Evolutionary conservation across 1,139 yeast genomes (phyloP).

Genomic region (Debaryomyces coudertii): DNA sequence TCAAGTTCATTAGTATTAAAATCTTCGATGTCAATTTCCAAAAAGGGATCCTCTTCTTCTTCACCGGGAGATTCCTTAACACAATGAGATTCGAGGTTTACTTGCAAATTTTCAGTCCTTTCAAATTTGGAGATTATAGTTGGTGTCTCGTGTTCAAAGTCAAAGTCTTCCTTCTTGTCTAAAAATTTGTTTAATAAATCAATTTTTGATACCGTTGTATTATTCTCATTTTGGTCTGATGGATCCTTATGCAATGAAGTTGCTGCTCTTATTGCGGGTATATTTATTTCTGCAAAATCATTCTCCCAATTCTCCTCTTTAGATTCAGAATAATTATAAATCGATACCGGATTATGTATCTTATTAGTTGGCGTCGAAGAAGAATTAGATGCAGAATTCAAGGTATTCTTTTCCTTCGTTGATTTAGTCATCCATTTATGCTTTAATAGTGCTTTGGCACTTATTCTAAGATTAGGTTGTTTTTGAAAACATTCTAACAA

Average conservation of each 20-base stretch:
- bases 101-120: background rate
- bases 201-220: slow-evolving; percentile 23
- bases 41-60: slow-evolving; percentile 44
- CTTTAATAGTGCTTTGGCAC: slow-evolving; percentile 57
- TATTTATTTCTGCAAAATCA: slow-evolving; percentile 31
- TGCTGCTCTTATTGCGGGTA: slow-evolving; percentile 12
- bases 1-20: slow-evolving; percentile 50
- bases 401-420: slow-evolving; percentile 3
- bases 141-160: slow-evolving; percentile 17
- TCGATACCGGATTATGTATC: slow-evolving; percentile 16
- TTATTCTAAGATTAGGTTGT: slow-evolving; percentile 61
- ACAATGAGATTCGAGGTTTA: background rate
- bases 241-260: slow-evolving; percentile 5
- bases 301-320: slow-evolving; percentile 42
- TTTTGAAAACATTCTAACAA: slow-evolving; percentile 77
- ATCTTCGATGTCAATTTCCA: slow-evolving; percentile 42
- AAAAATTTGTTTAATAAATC: slow-evolving; percentile 36
- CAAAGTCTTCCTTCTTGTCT: slow-evolving; percentile 29
- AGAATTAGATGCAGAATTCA: background rate
- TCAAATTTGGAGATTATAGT: slow-evolving; percentile 9
- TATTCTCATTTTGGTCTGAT: slow-evolving; percentile 8
- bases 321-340: slow-evolving; percentile 30
- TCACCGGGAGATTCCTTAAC: slow-evolving; percentile 10
- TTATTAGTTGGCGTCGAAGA: background rate
- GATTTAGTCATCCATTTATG: slow-evolving; percentile 62